Conservation (phyloP, 2,329 filamentous ascomycete genomes). For the Ophiocordyceps unilateralis region DNA sequence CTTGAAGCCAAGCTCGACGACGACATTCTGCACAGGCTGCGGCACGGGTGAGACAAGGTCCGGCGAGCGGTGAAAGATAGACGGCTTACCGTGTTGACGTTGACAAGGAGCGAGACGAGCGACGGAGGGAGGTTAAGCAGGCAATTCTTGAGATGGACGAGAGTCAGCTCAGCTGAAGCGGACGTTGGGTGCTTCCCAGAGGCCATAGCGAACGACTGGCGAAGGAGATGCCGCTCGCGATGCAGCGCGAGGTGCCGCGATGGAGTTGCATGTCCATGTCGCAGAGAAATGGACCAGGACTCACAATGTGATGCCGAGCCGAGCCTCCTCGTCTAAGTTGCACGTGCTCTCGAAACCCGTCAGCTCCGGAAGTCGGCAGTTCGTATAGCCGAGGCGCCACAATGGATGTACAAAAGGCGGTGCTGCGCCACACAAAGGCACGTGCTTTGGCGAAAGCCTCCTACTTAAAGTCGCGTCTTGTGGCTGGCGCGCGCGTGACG, state of each 20-base stretch:
- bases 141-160: slow-evolving; percentile 84
- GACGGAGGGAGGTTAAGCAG: slow-evolving; percentile 81
- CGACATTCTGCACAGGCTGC: slow-evolving; percentile 84
- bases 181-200: slow-evolving; percentile 39
- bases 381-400: neutral
- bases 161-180: slow-evolving; percentile 64
- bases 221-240: too few species aligned
- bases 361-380: neutral
- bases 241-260: neutral
- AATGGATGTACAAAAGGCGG: neutral
- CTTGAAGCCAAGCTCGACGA: slow-evolving; percentile 70
- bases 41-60: slow-evolving; percentile 6
- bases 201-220: slow-evolving; percentile 18
- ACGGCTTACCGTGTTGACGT: slow-evolving; percentile 65
- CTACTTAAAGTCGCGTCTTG: neutral
- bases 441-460: neutral
- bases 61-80: neutral
- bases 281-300: too few species aligned
- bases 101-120: slow-evolving; percentile 69
- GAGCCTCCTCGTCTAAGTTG: slow-evolving; percentile 10
- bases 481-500: slow-evolving; percentile 9
- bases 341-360: slow-evolving; percentile 12
- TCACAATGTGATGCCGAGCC: neutral
- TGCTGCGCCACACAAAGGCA: neutral
- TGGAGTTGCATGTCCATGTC: neutral